Conservation (phyloP, 2,329 filamentous ascomycete genomes). For the Domatiomyces globalis region DNA sequence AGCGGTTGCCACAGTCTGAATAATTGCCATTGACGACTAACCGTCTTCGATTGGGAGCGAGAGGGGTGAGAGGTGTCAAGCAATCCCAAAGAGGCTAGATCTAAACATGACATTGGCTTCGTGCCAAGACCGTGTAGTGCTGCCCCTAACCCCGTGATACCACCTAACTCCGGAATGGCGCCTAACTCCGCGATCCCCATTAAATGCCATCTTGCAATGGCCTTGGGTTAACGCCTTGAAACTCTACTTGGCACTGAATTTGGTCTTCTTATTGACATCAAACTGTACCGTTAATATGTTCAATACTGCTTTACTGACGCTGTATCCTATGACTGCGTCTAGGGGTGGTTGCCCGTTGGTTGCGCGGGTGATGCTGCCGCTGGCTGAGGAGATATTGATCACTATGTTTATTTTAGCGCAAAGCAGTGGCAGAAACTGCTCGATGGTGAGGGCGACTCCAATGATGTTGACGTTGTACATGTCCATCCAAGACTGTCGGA, state of each 20-base stretch:
- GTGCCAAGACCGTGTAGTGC: too few species aligned
- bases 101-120: not conserved
- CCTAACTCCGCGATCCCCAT: too few species aligned
- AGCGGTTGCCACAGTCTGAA: not conserved
- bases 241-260: not conserved
- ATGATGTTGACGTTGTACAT: slow-evolving; percentile 29
- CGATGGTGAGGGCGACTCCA: slow-evolving; percentile 27
- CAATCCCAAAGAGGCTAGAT: not conserved
- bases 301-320: slow-evolving; percentile 8
- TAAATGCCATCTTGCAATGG: slow-evolving; percentile 9
- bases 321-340: slow-evolving; percentile 4
- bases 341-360: too few species aligned
- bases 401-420: slow-evolving; percentile 17
- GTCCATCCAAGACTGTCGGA: slow-evolving; percentile 1
- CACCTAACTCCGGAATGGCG: too few species aligned
- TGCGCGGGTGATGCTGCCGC: too few species aligned
- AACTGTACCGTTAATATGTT: slow-evolving; percentile 11
- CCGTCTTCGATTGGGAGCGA: not conserved
- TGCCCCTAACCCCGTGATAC: too few species aligned
- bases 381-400: slow-evolving; percentile 24
- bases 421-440: slow-evolving; percentile 21
- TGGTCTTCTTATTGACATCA: slow-evolving; percentile 1
- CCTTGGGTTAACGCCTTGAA: slow-evolving; percentile 5
- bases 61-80: not conserved
- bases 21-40: not conserved